phyloP scores from a whole-genome alignment of 495 filamentous ascomycete genomes.

The Lasiosphaeria hispida region DNA sequence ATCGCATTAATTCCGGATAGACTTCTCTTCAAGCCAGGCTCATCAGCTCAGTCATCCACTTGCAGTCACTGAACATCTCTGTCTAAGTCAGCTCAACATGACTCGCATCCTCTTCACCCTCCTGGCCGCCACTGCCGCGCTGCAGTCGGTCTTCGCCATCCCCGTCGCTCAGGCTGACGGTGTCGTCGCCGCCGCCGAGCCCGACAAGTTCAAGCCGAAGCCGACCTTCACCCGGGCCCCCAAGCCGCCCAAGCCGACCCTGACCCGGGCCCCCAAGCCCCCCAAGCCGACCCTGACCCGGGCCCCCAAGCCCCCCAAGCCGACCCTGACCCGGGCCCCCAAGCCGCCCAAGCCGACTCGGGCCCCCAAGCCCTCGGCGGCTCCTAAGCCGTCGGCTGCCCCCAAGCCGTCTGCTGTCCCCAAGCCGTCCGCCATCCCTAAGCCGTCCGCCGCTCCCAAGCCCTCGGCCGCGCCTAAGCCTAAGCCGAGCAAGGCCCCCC shows the following conservation, averaged over 20 bases:
- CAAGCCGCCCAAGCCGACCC: constrained; percentile 6
- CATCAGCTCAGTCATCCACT: constrained; percentile 37
- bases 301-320: constrained; percentile 5
- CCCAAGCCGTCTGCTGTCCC: not conserved
- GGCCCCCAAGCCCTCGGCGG: not conserved
- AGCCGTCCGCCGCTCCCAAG: no score
- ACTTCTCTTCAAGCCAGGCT: not conserved
- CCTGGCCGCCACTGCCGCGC: constrained; percentile 17
- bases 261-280: not conserved
- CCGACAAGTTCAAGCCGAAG: constrained; percentile 2
- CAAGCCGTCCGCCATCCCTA: no score
- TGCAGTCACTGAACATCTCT: constrained; percentile 39
- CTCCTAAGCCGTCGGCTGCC: not conserved
- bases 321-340: constrained; percentile 23
- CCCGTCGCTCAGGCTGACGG: constrained; percentile 12
- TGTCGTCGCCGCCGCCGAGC: not conserved
- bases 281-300: not conserved
- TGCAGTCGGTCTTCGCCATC: constrained; percentile 9
- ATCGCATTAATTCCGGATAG: not conserved
- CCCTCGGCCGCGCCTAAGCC: no score
- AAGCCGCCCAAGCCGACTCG: constrained; percentile 1
- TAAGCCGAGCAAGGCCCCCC: no score
- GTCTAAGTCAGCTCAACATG: constrained; percentile 6
- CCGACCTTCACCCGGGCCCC: not conserved
- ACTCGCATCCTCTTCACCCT: constrained; percentile 20